Base-by-base conservation (phyloP, 192 early-diverging fungal species). In the Coemansia sp. region DNA sequence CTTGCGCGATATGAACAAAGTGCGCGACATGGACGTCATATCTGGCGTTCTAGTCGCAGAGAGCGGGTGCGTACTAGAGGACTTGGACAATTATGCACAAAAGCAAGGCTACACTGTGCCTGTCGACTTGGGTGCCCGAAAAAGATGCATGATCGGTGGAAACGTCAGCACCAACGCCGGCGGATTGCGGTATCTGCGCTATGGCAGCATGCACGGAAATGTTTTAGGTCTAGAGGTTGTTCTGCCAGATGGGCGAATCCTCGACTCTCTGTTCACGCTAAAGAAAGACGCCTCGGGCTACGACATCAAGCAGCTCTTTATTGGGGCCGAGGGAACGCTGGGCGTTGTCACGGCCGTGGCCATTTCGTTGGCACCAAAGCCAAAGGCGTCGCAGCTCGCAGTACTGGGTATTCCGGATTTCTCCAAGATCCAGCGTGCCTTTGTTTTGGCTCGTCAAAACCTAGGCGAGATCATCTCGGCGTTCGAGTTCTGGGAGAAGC, bases 141-240 rank as follows among this genome's bases (percentile, higher is more conserved):
- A 89, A 24, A 92, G 87, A 59, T 98, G 96, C 85, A 94, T 96
- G 77, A 94, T 99, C 64, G 98, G 98, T 44, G 98, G 98, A 33
- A 99, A 99, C 66, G 92, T 99, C 17, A 92, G 95, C 46, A 99
- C 96, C 10, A 98, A 94, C 76, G 98, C 98, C 17, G 98, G 98
- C 41, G 98, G 98, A 6, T 77, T 99, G 66, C 88, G 98, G 34
- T 85, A 95, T 37, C 78, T 99, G 66, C 91, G 98, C 46, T 99
- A 99, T 74, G 98, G 98, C 45, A 93, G 90, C 6, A 84, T 98
- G 65, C 98, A 98, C 62, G 96, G 96, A 11, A 93, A 90, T 27
- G 95, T 99, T 16, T 85, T 99, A 10, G 93, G 93, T 1, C 73
- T 99, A 57, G 98, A 99, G 84, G 93, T 91, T 7, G 98, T 98